phyloP scores from a whole-genome alignment of 306 rosid genomes.

The Fagus sylvatica region DNA sequence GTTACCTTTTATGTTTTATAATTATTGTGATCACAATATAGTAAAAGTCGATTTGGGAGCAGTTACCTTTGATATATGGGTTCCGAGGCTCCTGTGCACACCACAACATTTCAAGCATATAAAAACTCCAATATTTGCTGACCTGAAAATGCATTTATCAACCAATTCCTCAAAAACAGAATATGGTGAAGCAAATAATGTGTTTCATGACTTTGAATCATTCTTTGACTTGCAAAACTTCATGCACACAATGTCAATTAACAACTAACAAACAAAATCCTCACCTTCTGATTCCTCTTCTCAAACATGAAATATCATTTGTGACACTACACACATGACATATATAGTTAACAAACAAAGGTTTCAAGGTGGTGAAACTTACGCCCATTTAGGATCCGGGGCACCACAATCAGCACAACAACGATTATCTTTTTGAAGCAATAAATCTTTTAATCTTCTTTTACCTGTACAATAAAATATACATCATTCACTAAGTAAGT shows the following conservation, averaged over 20 bases:
- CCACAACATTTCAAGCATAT: slow-evolving; percentile 97
- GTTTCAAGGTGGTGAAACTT: slow-evolving; percentile 36
- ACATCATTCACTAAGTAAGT: slow-evolving; percentile 26
- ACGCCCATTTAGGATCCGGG: slow-evolving; percentile 99
- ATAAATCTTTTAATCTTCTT: slow-evolving; percentile 69
- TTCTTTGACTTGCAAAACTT: slow-evolving; percentile 21
- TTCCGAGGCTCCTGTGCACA: slow-evolving; percentile 91
- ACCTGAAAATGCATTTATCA: slow-evolving; percentile 55
- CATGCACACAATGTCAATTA: slow-evolving; percentile 19
- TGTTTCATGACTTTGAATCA: not conserved
- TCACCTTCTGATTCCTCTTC: not conserved
- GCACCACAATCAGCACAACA: slow-evolving; percentile 92
- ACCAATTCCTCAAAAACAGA: slow-evolving; percentile 12
- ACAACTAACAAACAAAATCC: not conserved
- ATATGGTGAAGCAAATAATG: not conserved
- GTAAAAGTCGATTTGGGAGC: slow-evolving; percentile 12
- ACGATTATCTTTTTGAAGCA: slow-evolving; percentile 75
- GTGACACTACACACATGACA: slow-evolving; percentile 14
- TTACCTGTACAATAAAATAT: slow-evolving; percentile 60
- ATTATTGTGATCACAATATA: slow-evolving; percentile 18
- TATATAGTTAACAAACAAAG: not conserved
- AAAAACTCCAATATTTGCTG: slow-evolving; percentile 95
- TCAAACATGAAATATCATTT: slow-evolving; percentile 14
- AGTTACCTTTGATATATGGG: slow-evolving; percentile 92
- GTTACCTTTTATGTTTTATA: not conserved